Evolutionary conservation across 2,329 filamentous ascomycete species (phyloP).

Genomic region (Penicillium sp.): DNA sequence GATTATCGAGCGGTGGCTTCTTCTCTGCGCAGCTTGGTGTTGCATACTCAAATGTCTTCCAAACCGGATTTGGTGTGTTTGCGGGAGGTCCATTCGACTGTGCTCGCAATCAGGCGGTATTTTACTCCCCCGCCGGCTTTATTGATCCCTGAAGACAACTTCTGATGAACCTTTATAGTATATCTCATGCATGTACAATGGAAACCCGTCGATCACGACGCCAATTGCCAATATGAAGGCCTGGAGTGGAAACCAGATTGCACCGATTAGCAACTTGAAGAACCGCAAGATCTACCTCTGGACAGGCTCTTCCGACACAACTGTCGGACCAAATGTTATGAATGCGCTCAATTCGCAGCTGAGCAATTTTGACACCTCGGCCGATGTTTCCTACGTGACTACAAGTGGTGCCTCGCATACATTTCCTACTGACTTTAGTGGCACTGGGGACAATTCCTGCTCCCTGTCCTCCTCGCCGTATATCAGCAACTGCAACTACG

Average conservation of each 20-base stretch:
- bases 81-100: slow-evolving; percentile 15
- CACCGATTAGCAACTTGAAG: slow-evolving; percentile 3
- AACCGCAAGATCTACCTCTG: slow-evolving; percentile 13
- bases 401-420: slow-evolving; percentile 11
- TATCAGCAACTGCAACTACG: slow-evolving; percentile 15
- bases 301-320: slow-evolving; percentile 9
- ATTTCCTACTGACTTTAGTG: slow-evolving; percentile 14
- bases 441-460: slow-evolving; percentile 11
- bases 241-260: slow-evolving; percentile 15
- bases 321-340: slow-evolving; percentile 14
- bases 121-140: not conserved
- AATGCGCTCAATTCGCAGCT: slow-evolving; percentile 9
- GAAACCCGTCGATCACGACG: slow-evolving; percentile 9
- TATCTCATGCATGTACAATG: slow-evolving; percentile 14
- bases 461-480: slow-evolving; percentile 7
- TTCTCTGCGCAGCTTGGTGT: slow-evolving; percentile 14
- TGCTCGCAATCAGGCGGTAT: slow-evolving; percentile 7
- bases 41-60: slow-evolving; percentile 13
- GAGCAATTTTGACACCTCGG: slow-evolving; percentile 3
- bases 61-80: slow-evolving; percentile 14
- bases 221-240: slow-evolving; percentile 14
- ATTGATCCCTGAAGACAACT: no score
- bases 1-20: slow-evolving; percentile 15
- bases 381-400: slow-evolving; percentile 7
- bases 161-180: not conserved